Conservation (phyloP, 805 yeast species). For the Kuraishia molischiana region DNA sequence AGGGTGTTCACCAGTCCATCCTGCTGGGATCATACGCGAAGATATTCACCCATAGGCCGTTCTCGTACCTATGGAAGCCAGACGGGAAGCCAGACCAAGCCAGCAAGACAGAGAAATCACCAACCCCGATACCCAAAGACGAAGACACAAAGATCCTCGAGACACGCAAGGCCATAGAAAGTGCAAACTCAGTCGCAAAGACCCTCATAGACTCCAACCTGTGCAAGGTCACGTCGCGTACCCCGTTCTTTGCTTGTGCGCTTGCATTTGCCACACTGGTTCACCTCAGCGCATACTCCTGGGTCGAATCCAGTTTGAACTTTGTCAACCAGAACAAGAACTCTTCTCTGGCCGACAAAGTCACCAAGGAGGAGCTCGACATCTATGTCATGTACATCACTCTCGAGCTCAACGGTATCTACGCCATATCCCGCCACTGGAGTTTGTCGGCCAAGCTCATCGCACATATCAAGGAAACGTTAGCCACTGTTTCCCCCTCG, state of each 20-base stretch:
- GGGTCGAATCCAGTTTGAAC: constrained; percentile 32
- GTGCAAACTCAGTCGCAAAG: constrained; percentile 39
- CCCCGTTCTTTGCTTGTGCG: constrained; percentile 44
- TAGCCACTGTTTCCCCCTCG: constrained; percentile 30
- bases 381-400: constrained; percentile 38
- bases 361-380: constrained; percentile 26
- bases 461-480: constrained; percentile 34
- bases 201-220: constrained; percentile 38
- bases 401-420: constrained; percentile 37
- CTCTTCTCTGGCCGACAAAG: constrained; percentile 12
- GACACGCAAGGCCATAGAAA: constrained; percentile 43
- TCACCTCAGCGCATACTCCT: constrained; percentile 41
- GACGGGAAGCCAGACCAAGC: neutral
- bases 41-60: constrained; percentile 45
- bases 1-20: constrained; percentile 43
- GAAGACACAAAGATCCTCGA: constrained; percentile 38
- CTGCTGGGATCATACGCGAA: constrained; percentile 40
- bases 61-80: constrained; percentile 42
- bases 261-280: constrained; percentile 42
- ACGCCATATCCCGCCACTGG: constrained; percentile 43
- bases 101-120: constrained; percentile 22
- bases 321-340: constrained; percentile 7
- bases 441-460: constrained; percentile 35
- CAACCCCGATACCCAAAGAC: constrained; percentile 23
- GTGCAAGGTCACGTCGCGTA: constrained; percentile 29